Evolutionary conservation across 768 basidiomycete species (phyloP), one percentile per base, ranked within the genome.

Genomic region (Serendipita sp.): DNA sequence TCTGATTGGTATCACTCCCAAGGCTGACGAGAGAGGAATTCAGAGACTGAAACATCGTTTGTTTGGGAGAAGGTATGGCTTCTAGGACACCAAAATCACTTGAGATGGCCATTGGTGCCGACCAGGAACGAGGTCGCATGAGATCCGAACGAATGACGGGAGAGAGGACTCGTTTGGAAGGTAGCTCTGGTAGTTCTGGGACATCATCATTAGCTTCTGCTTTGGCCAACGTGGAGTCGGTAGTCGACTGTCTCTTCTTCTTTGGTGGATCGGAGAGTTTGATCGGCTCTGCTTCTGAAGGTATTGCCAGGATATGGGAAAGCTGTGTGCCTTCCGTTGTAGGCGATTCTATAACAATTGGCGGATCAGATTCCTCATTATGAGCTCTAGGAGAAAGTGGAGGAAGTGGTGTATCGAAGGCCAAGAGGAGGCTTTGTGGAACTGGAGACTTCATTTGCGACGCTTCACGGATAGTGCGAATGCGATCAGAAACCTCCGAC

Each of bases 341-440:
- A 37, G 56, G 56, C 28, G 56, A 60, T n/a, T 60, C 56, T 24
- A 34, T 34, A 8, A 60, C 16, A 38, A 60, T n/a, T 2, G 11
- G 16, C 28, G 18, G 24, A 37, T 60, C 56, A 10, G 30, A 24
- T n/a, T 34, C 56, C 4, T 1, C 34, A 8, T 11, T n/a, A 10
- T 8, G 35, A 24, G 30, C 34, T 30, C 16, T 16, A n/a, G 56
- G 56, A 28, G 56, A 28, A 34, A 60, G 30, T 32, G 56, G 56
- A 11, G 16, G 10, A 24, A 60, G 35, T 8, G 56, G 56, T 8
- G 56, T 60, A n/a, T 60, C 37, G 10, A 60, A 34, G 18, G 56
- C 56, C 8, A 60, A n/a, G 56, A 60, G 56, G 35, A 60, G 56
- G 37, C 56, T 60, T 37, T 60, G 56, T 60, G 56, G 56, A 11